Conservation (phyloP, 108 stramenopile species). For the Licmophora abbreviata region DNA sequence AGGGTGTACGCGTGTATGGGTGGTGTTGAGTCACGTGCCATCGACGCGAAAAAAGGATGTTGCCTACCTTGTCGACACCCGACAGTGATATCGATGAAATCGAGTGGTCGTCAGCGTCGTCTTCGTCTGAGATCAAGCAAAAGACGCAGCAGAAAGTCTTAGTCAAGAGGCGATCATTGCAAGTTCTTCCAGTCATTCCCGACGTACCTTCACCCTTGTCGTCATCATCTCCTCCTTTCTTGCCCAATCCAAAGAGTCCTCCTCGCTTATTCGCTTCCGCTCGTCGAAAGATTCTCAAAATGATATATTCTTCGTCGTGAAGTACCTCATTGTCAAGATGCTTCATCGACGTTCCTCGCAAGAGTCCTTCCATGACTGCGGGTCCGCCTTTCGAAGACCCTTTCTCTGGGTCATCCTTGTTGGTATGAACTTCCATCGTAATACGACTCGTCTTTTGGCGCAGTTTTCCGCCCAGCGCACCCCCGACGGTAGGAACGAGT, state of each 20-base stretch:
- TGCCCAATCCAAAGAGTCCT: background rate
- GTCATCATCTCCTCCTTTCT: background rate
- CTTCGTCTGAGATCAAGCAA: no score
- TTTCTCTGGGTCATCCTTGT: background rate
- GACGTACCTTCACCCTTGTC: constrained; percentile 2
- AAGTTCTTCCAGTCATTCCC: background rate
- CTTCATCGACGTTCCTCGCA: background rate
- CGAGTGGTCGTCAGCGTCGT: no score
- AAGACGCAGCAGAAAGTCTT: no score
- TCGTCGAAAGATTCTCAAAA: background rate
- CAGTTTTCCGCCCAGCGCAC: constrained; percentile 4
- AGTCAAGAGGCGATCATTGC: no score
- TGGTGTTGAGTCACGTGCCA: no score
- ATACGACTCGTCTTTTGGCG: constrained; percentile 8
- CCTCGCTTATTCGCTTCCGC: constrained; percentile 3
- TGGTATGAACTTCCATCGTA: constrained; percentile 13
- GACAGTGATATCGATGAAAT: no score
- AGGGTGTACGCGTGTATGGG: no score
- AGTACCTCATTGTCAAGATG: constrained; percentile 9
- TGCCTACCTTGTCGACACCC: no score
- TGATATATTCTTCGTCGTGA: constrained; percentile 19
- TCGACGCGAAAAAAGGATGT: no score
- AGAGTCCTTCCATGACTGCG: background rate
- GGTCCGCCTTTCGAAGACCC: background rate
- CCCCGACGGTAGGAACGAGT: constrained; percentile 14